Percentiles rank a stretch among this genome's conserved stretches.
Conservation (phyloP, 805 yeast species). For the Candida sonorensis region DNA sequence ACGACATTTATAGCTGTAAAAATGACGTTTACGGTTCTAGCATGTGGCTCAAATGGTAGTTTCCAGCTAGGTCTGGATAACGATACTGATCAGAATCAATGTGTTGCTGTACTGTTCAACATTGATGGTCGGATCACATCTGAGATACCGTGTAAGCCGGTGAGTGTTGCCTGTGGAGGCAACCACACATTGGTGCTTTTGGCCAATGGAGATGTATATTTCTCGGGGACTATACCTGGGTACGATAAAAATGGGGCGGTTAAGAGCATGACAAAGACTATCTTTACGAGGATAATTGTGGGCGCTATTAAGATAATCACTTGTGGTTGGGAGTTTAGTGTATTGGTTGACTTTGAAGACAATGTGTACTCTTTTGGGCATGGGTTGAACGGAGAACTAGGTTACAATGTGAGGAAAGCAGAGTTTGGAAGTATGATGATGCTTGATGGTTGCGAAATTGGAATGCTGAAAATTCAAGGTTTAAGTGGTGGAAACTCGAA, state of each 20-base stretch:
- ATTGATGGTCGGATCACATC: background rate
- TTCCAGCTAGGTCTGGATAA: constrained; percentile 64
- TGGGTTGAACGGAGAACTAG: constrained; percentile 68
- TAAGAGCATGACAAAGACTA: constrained; percentile 3
- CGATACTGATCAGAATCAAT: constrained; percentile 38
- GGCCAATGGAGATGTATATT: constrained; percentile 44
- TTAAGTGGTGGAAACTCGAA: background rate
- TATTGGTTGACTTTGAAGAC: constrained; percentile 37
- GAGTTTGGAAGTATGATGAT: too few relatives aligned
- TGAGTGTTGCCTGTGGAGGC: constrained; percentile 68
- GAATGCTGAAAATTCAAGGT: too few relatives aligned
- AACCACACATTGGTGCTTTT: constrained; percentile 69
- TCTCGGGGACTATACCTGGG: constrained; percentile 39
- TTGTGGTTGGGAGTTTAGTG: constrained; percentile 78
- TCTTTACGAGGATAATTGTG: too few relatives aligned
- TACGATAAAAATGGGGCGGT: constrained; percentile 2
- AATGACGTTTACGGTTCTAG: constrained; percentile 12
- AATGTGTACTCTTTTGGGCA: constrained; percentile 48
- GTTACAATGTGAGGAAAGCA: too few relatives aligned
- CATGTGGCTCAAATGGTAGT: constrained; percentile 83
- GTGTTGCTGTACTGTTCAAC: constrained; percentile 13
- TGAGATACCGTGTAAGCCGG: constrained; percentile 19
- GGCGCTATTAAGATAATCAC: constrained; percentile 46
- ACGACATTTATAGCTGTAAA: background rate
- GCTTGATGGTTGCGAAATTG: too few relatives aligned